Conservation (phyloP, 139 green algal species). For the Deuterostichococcus epilithicus region DNA sequence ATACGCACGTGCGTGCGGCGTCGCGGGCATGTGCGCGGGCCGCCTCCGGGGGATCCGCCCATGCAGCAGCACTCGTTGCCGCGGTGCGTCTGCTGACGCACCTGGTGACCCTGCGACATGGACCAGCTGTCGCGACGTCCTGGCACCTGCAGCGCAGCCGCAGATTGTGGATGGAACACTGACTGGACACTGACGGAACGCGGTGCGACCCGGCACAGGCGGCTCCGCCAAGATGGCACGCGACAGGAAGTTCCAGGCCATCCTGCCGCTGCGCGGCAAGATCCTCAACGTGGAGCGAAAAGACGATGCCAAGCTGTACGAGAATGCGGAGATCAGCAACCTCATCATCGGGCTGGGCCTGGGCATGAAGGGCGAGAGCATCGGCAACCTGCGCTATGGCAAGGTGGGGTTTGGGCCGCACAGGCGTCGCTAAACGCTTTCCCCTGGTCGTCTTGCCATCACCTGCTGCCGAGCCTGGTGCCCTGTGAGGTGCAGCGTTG, state of each 20-base stretch:
- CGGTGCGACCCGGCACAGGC: conserved; percentile 35
- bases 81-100: no score
- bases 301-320: conserved; percentile 82
- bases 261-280: conserved; percentile 94
- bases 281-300: conserved; percentile 95
- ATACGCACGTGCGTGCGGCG: no score
- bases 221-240: conserved; percentile 93
- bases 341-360: conserved; percentile 93
- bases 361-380: conserved; percentile 65
- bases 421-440: no score
- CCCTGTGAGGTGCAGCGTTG: no score
- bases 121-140: no score
- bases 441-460: no score
- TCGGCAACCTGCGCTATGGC: conserved; percentile 41
- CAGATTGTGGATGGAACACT: neutral
- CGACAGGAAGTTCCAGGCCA: conserved; percentile 83
- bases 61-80: no score
- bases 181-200: neutral
- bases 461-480: no score
- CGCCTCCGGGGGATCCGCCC: no score
- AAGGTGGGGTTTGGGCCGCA: conserved; percentile 17
- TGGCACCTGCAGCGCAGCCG: no score
- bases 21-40: no score
- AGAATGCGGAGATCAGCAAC: conserved; percentile 91
- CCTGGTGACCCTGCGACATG: no score